Percentiles rank a stretch among this genome's conserved stretches.
Evolutionary conservation across 2,329 filamentous ascomycete species (phyloP).

Genomic region (Cytospora piceicola): DNA sequence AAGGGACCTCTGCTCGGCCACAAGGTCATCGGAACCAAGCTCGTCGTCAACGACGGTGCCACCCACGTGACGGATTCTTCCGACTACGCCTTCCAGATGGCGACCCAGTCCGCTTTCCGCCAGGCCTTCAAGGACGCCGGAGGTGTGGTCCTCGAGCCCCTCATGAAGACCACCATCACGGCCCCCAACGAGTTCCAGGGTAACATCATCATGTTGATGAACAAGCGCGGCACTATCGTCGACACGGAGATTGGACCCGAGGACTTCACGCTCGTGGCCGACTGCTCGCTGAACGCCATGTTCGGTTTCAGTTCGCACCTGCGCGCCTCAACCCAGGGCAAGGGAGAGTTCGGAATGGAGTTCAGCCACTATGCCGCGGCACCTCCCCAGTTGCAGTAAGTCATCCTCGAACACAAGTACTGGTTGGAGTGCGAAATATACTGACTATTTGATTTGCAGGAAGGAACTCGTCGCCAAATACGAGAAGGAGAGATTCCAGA

Average conservation of each 20-base stretch:
- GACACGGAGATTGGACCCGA: conserved; percentile 94
- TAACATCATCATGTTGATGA: conserved; percentile 90
- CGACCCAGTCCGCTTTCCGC: conserved; percentile 94
- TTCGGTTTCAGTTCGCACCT: conserved; percentile 95
- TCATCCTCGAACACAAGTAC: neutral
- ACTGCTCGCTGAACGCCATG: conserved; percentile 95
- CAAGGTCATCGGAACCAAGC: conserved; percentile 83
- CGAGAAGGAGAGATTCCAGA: conserved; percentile 50
- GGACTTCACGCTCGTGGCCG: conserved; percentile 89
- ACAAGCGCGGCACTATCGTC: conserved; percentile 94
- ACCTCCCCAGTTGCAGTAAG: conserved; percentile 85
- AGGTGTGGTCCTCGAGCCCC: conserved; percentile 85
- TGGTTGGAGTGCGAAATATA: conserved; percentile 33
- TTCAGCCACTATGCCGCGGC: conserved; percentile 94
- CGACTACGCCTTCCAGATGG: conserved; percentile 93
- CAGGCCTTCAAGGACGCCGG: conserved; percentile 84
- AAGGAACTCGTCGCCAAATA: conserved; percentile 64
- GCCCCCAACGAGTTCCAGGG: conserved; percentile 98
- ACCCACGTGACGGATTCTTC: conserved; percentile 98
- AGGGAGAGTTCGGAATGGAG: conserved; percentile 99
- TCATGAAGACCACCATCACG: conserved; percentile 98
- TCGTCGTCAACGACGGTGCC: conserved; percentile 94
- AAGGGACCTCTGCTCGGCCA: conserved; percentile 93
- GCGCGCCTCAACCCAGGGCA: conserved; percentile 92
- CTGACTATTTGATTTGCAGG: conserved; percentile 40